These are phyloP conservation scores for Orobanche coerulescens DNA, from an alignment of 257 asterid genomes.

Conservation along the genomic window DNA sequence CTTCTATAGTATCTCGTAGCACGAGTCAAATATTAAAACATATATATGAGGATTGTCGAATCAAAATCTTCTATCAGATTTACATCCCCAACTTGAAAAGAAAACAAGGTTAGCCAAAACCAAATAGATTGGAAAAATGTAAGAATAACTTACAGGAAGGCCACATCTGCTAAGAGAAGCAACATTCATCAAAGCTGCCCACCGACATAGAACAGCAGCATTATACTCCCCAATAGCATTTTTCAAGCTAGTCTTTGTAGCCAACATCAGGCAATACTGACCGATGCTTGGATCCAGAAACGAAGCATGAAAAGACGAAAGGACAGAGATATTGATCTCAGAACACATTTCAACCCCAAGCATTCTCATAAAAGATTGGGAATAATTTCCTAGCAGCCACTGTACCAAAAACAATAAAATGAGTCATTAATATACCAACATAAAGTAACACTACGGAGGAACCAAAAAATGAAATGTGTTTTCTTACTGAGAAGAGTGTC, in stretches of 20 bases:
- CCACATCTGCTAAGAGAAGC: conserved; percentile 88
- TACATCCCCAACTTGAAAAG: conserved; percentile 11
- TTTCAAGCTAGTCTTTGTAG: conserved; percentile 69
- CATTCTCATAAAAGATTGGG: conserved; percentile 57
- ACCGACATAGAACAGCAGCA: conserved; percentile 60
- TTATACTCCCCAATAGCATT: conserved; percentile 78
- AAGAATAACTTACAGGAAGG: conserved; percentile 66
- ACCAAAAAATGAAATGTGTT: conserved; percentile 14
- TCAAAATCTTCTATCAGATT: not conserved
- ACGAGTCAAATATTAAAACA: conserved; percentile 10
- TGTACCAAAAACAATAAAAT: conserved; percentile 32
- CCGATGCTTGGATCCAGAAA: conserved; percentile 88
- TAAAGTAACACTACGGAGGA: conserved; percentile 19
- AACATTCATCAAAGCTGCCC: conserved; percentile 61
- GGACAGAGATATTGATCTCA: conserved; percentile 34
- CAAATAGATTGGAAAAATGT: conserved; percentile 16
- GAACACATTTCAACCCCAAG: conserved; percentile 49
- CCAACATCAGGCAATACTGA: conserved; percentile 78
- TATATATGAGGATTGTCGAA: not conserved
- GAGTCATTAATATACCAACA: conserved; percentile 13
- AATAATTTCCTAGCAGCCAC: conserved; percentile 81
- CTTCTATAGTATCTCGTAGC: conserved; percentile 15
- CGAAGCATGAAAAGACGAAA: conserved; percentile 45
- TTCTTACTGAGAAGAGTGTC: conserved; percentile 13
- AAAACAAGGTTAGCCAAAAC: conserved; percentile 5